Evolutionary conservation across 768 basidiomycete species (phyloP), one percentile per base, ranked within the genome.

Genomic region (Agrocybe pediades): DNA sequence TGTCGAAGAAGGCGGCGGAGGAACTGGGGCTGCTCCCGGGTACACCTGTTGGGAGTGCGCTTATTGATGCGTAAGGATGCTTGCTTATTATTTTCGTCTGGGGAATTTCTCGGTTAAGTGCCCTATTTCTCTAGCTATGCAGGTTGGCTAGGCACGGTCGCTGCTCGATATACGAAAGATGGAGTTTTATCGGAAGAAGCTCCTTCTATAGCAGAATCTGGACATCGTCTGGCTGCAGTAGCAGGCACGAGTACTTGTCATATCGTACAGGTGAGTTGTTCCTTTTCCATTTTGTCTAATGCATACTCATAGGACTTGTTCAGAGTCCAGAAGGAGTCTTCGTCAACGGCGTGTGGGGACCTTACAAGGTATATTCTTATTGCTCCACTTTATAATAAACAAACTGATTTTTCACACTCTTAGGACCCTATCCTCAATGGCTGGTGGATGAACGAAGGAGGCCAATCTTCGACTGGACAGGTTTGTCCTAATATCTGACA

Each of bases 401-500:
- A 8, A 21, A 19, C 9, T 47, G 16, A 9, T 5, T 40, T 41
- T 20, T n/a, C 11, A 9, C 45, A 9, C 41, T 2, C 1, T 19
- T 43, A 91, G 84, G 88, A 98, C 64, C 87, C 93, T 6, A 80
- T 95, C 26, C 95, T 98, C 72, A 86, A 86, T 40, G 93, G 88
- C 16, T 95, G 92, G 88, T 99, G 96, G 97, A 97, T 98, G 94
- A 99, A 95, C 64, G 97, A 99, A 71, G 97, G 96, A 33, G 97
- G 97, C 2, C 97, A 99, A 71, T 97, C 95, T 7, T 95, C 95
- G 1, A 99, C 97, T 0, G 97, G 97, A n/a, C 92, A 94, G 72
- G 88, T 88, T 48, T 44, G 71, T 57, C 3, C 29, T 41, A n/a
- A 16, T 42, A 21, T 11, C 30, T 33, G 23, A 9, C 36, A 19